Base-by-base conservation (phyloP, 2,329 filamentous ascomycete species). In the Annulohypoxylon truncatum region DNA sequence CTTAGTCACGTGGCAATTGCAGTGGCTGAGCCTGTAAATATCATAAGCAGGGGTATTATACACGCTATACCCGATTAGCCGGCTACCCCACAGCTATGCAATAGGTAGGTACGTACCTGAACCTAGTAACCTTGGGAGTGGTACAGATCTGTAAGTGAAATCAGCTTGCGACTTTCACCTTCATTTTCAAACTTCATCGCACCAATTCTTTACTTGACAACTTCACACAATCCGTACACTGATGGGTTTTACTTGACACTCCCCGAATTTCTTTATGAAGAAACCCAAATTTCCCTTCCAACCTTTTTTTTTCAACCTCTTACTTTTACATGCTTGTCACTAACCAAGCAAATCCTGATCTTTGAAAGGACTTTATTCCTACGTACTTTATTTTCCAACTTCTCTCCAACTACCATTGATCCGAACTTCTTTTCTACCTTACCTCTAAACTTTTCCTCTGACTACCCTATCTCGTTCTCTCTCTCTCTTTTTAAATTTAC, bases 61-160 rank as follows among this genome's bases (percentile, higher is more conserved):
- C 7, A 31, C 29, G 9, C 29, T 31, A 31, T 31, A 8, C 29
- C 7, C 9, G 9, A 31, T 31, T 31, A 10, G 29, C 13, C 29
- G 29, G 9, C 9, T 31, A 12, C 9, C 29, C 29, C 29, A 31
- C 29, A 12, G 9, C 29, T 8, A 31, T 31, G 29, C 13, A 31
- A 31, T 63, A 58, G n/a, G 48, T 63, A 58, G n/a, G 48, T 60
- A 60, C 56, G 13, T 44, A 57, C 28, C n/a, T 42, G 28, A 28
- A 54, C 61, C 64, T 55, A 61, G n/a, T 40, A 52, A 35, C 24
- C 38, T 38, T 66, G 61, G 61, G 58, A 67, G 58, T 65, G 56
- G 26, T 28, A 28, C n/a, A n/a, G n/a, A 28, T 3, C 7, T 3
- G 38, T 42, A 63, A 68, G 56, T 66, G 58, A 60, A 66, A 63